Conservation (phyloP, 352 stramenopile genomes). For the Phytophthora capsici region DNA sequence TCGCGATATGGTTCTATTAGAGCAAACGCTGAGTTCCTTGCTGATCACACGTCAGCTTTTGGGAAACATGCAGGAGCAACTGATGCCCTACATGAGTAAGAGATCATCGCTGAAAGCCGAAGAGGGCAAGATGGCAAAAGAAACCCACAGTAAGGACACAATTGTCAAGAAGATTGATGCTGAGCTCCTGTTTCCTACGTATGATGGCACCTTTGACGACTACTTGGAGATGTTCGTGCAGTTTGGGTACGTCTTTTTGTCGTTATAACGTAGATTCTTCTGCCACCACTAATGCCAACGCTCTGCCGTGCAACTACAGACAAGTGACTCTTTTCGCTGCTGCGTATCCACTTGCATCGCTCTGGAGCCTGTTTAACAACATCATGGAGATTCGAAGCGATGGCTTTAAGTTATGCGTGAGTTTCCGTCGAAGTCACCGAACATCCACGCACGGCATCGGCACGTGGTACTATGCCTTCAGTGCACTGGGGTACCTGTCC, state of each 20-base stretch:
- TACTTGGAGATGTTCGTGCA: conserved; percentile 96
- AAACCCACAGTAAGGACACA: conserved; percentile 53
- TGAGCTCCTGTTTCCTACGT: conserved; percentile 81
- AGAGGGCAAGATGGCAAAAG: conserved; percentile 76
- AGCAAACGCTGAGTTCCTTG: conserved; percentile 90
- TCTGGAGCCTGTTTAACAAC: conserved; percentile 95
- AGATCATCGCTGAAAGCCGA: conserved; percentile 84
- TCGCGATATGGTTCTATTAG: conserved; percentile 85
- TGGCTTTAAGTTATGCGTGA: conserved; percentile 94
- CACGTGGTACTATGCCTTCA: conserved; percentile 93
- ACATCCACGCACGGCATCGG: conserved; percentile 85
- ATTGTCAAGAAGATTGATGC: conserved; percentile 77
- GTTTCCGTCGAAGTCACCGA: conserved; percentile 77
- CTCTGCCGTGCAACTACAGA: conserved; percentile 48
- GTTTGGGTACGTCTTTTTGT: conserved; percentile 78
- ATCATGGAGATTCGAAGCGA: conserved; percentile 95
- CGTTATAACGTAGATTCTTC: not conserved
- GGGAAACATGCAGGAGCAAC: conserved; percentile 79
- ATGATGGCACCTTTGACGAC: conserved; percentile 92
- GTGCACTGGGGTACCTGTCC: conserved; percentile 90
- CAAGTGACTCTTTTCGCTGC: conserved; percentile 95
- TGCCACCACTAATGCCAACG: no score
- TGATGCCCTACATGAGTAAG: conserved; percentile 83
- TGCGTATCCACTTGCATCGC: conserved; percentile 91
- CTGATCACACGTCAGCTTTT: conserved; percentile 86